Evolutionary conservation across 2,329 filamentous ascomycete genomes (phyloP).

Genomic region (Phialocephala sp.): DNA sequence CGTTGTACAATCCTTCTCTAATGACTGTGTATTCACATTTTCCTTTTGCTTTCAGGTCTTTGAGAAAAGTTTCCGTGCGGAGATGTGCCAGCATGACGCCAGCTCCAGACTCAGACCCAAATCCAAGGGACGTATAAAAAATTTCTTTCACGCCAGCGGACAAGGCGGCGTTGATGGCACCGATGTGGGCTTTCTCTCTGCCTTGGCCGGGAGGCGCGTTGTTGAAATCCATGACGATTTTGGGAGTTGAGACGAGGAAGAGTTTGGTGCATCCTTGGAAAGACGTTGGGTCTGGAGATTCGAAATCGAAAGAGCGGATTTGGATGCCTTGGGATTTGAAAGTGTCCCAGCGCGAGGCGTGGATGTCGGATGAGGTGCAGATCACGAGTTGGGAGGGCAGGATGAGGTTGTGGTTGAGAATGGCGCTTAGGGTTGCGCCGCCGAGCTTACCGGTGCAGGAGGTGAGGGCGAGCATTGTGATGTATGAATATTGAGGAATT

Average conservation of each 20-base stretch:
- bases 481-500: neutral
- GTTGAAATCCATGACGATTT: slow-evolving; percentile 45
- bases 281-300: slow-evolving; percentile 16
- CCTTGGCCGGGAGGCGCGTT: slow-evolving; percentile 45
- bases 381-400: slow-evolving; percentile 27
- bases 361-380: slow-evolving; percentile 30
- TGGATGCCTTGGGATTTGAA: slow-evolving; percentile 31
- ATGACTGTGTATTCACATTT: slow-evolving; percentile 33
- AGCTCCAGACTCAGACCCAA: slow-evolving; percentile 24
- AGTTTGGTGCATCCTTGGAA: slow-evolving; percentile 37
- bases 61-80: slow-evolving; percentile 35
- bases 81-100: slow-evolving; percentile 36
- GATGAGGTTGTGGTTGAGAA: slow-evolving; percentile 30
- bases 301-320: slow-evolving; percentile 30
- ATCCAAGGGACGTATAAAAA: slow-evolving; percentile 44
- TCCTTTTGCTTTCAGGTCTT: slow-evolving; percentile 9
- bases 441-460: slow-evolving; percentile 34
- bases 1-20: slow-evolving; percentile 39
- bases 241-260: slow-evolving; percentile 44
- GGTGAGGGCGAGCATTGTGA: slow-evolving; percentile 31
- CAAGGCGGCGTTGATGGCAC: slow-evolving; percentile 41
- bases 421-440: slow-evolving; percentile 27
- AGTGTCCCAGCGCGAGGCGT: slow-evolving; percentile 46
- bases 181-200: slow-evolving; percentile 29
- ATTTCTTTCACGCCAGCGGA: slow-evolving; percentile 43